Evolutionary conservation across 2,329 filamentous ascomycete species (phyloP), one percentile per base, ranked within the genome.

Genomic region (Basipetospora chlamydospora): DNA sequence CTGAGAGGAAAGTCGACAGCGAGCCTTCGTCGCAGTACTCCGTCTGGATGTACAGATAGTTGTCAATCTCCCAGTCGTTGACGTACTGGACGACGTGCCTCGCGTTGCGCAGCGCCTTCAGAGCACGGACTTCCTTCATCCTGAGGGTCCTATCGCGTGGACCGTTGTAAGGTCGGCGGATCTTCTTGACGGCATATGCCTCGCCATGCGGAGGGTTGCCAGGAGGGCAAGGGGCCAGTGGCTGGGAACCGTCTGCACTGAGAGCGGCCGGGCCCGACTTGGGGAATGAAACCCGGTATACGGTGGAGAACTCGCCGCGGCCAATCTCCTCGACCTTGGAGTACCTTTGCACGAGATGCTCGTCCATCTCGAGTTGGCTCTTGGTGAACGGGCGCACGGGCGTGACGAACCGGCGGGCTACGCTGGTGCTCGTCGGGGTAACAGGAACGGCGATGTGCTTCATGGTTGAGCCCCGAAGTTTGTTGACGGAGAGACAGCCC

Each of bases 21-120:
- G 84, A 93, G 12, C 90, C 90, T 53, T 94, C 85, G 53, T 95
- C 87, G 50, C 90, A 98, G 53, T 79, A 96, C 52, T 98, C 90
- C 0, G 88, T 96, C 61, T 96, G 88, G 42, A 98, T 96, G 60
- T 95, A 98, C 8, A 98, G 70, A 51, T 88, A 77, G 39, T 73
- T 72, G 46, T 83, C 75, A 41, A 80, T 70, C 57, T 95, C 88
- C 90, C 90, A 98, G 52, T 77, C 79, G 48, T 92, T 77, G 38
- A 86, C 66, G 46, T 88, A 81, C 43, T 82, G 76, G 36, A 98
- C 66, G 37, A 96, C 73, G 55, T 98, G 87, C 49, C 93, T 85
- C 38, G 80, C 77, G 40, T 81, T 75, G 35, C 73, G 73, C 28
- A 98, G 63, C n/a, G 75, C 68, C 49, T 80, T 77, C 32, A 98